Evolutionary conservation across 2,329 filamentous ascomycete genomes (phyloP), one percentile per base, ranked within the genome.

Genomic region (Phaeosphaeriaceae sp.): DNA sequence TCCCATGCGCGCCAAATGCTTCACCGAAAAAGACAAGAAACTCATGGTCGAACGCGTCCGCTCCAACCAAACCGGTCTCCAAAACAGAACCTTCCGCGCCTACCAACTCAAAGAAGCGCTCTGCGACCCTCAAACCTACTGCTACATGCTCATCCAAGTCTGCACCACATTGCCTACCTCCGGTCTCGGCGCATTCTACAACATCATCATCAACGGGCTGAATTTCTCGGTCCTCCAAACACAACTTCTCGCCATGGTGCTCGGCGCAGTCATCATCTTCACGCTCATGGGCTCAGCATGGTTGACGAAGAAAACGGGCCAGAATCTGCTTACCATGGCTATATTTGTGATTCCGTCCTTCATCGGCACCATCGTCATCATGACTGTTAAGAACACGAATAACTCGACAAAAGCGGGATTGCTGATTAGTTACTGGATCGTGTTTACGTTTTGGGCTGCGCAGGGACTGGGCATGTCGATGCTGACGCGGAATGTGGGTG

Each of bases 361-460:
- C 62, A 67, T 88, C 38, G 88, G 88, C 43, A 90, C 87, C 1
- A 85, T 89, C 43, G 81, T 89, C 32, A 81, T 91, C 46, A 87
- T 91, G 68, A 87, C 84, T 0, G 80, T 91, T 6, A 71, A 81
- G 17, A 86, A 87, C 57, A 77, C 79, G 6, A 82, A 77, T 35
- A 77, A 78, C 29, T 71, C 80, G 7, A 85, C 83, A 30, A 81
- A 87, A 70, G 79, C 86, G 21, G 88, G 88, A 5, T 79, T 92
- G 0, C 75, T 91, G 12, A 83, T 91, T 63, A 83, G 80, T 63
- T 92, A 91, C 77, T 92, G 91, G 74, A 87, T 91, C 53, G 87
- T 85, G 0, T 79, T 90, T 15, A 89, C 86, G 4, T 92, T 92
- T 80, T 91, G 87, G 87, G 86, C 87, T 0, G 87, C 87, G 0